Evolutionary conservation across 306 rosid genomes (phyloP).

Genomic region (Fragaria ananassa): DNA sequence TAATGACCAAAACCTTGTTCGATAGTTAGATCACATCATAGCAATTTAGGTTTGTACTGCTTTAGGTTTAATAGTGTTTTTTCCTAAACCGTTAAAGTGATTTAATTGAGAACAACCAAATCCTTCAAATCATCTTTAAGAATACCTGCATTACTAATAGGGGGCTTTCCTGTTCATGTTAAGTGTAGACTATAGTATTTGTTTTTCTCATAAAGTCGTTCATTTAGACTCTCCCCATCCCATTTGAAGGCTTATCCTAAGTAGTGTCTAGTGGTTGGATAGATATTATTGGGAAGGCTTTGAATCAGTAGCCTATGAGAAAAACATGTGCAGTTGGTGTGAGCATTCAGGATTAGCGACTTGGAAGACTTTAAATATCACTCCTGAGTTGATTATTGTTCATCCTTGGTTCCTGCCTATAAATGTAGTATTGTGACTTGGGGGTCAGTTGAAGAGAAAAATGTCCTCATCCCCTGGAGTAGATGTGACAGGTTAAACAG

Average conservation of each 20-base stretch:
- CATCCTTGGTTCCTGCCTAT: neutral
- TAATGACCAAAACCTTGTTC: neutral
- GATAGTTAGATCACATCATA: neutral
- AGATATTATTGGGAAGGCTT: neutral
- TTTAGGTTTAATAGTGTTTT: neutral
- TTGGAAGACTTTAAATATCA: neutral
- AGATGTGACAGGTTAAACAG: neutral
- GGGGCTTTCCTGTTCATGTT: neutral
- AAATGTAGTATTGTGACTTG: neutral
- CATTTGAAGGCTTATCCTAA: neutral
- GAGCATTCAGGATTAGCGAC: neutral
- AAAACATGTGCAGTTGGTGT: neutral
- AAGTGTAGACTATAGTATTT: neutral
- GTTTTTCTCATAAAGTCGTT: neutral
- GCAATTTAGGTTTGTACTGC: neutral
- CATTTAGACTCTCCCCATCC: neutral
- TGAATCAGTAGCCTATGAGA: neutral
- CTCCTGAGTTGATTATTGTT: neutral
- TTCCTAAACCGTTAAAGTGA: neutral
- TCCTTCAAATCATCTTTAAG: neutral
- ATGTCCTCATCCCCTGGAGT: neutral
- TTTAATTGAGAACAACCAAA: neutral
- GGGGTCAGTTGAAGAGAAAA: neutral
- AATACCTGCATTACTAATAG: neutral
- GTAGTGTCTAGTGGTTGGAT: neutral